Evolutionary conservation across 2,329 filamentous ascomycete genomes (phyloP), one percentile per base, ranked within the genome.

Genomic region (Aureobasidium subglaciale): DNA sequence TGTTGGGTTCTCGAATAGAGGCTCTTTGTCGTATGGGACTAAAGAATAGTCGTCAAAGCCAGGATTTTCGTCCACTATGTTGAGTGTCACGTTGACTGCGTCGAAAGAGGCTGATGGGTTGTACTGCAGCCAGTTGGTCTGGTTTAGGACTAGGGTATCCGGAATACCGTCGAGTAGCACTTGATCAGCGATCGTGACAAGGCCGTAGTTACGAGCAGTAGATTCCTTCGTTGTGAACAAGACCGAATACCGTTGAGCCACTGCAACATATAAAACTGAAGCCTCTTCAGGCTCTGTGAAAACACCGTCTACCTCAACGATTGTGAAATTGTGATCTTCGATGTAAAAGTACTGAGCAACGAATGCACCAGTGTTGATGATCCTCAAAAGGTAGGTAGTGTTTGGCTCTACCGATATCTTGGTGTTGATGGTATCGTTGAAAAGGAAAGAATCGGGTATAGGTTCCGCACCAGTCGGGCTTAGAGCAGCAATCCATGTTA

Each of bases 11-110:
- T 78, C 75, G 5, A 85, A 77, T 2, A 86, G 73, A 8, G 76
- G 71, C 68, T 82, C 73, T 42, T 81, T 78, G 64, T 95, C 88
- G 55, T 80, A 76, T 0, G 90, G 87, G 0, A 85, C 76, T 0
- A 95, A 78, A 0, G 71, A 77, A 60, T 87, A 82, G 65, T 95
- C 90, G 63, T 96, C 88, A 57, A 86, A 84, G 1, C 84, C 79
- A 22, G 84, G 71, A 45, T 89, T 83, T 11, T 80, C 78, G 41
- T 85, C 76, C 3, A 90, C 66, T 0, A 76, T 57, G 0, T 78
- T 75, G 1, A 88, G 74, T 0, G 74, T 5, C 20, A 54, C 50
- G 13, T 54, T 43, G 75, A 77, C 42, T 75, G 69, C 0, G 70
- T 66, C 35, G 30, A 56, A 55, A 27, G 34, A 9, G 45, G 76